Percentiles rank a stretch among this genome's conserved stretches.
Evolutionary conservation across 1,284 basidiomycete genomes (phyloP).

Genomic region (Omphalotus olearius): DNA sequence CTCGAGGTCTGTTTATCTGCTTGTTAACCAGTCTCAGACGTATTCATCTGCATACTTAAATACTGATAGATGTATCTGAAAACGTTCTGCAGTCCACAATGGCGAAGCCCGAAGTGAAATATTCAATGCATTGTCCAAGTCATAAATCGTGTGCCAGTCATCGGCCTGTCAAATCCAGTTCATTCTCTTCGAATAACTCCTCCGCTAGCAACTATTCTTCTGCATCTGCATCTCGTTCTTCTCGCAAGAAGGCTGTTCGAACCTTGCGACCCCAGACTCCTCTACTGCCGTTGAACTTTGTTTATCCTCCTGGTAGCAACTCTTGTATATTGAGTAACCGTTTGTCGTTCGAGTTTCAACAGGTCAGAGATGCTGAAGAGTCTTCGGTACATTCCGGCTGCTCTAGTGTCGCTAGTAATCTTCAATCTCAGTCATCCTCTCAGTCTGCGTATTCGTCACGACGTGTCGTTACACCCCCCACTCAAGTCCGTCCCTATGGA

Average conservation of each 20-base stretch:
- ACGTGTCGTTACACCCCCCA: not conserved
- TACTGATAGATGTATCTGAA: too few relatives aligned
- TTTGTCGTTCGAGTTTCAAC: not conserved
- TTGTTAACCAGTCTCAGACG: too few relatives aligned
- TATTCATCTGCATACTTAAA: too few relatives aligned
- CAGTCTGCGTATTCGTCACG: slow-evolving; percentile 2
- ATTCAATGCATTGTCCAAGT: too few relatives aligned
- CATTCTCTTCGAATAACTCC: not conserved
- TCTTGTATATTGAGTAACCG: not conserved
- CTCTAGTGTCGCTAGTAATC: not conserved
- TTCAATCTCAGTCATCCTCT: not conserved
- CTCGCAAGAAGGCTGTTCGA: too few relatives aligned
- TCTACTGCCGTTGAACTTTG: not conserved
- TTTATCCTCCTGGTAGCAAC: not conserved
- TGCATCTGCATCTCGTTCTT: too few relatives aligned
- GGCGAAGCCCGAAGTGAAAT: too few relatives aligned
- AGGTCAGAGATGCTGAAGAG: not conserved
- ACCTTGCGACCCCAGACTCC: too few relatives aligned
- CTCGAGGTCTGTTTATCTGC: not conserved
- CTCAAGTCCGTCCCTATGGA: not conserved
- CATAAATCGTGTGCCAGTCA: too few relatives aligned
- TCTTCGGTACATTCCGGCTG: not conserved
- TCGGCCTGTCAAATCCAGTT: too few relatives aligned
- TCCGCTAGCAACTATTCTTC: not conserved
- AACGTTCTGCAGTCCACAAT: too few relatives aligned